Evolutionary conservation across 2,329 filamentous ascomycete genomes (phyloP), one percentile per base, ranked within the genome.

Genomic region (Sporothrix schenckii): DNA sequence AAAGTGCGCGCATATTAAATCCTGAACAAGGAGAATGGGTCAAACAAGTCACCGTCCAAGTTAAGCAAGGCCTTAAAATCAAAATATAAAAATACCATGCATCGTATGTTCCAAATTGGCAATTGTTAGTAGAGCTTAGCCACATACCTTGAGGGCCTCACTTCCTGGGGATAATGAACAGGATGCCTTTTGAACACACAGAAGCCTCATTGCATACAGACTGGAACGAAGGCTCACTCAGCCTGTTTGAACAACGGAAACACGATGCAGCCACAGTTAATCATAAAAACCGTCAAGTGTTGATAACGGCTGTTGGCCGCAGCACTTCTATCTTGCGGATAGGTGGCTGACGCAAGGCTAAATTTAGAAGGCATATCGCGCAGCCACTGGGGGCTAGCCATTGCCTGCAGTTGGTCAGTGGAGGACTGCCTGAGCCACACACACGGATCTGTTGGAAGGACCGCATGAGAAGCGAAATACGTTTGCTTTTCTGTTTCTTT

Each of bases 361-460:
- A 66, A 66, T 66, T 39, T 66, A 66, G 63, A 66, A 52, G 61
- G 47, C 58, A 27, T 30, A 44, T 21, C 16, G 58, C 11, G 24
- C 2, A 39, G 21, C 58, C 16, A n/a, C 39, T 24, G 7, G n/a
- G 39, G 41, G 11, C 41, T 19, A 27, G 58, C 3, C 21, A 34
- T 5, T 19, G 41, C 39, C n/a, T 41, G 34, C 41, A 63, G 60
- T 49, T 49, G 11, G n/a, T 14, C 41, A 49, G 10, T 27, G 4
- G 14, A 44, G 10, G 19, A 21, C 58, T 63, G 58, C 58, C 39
- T 63, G 58, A 47, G n/a, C 56, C 56, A 44, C 58, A 47, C 58
- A 65, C 44, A 50, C 61, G 50, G 60, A 44, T 24, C 34, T 34
- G 16, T n/a, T 49, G 39, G 39, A 5, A 63, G 54, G 30, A 58